phyloP scores from a whole-genome alignment of 495 filamentous ascomycete genomes.

The Trichoderma orchidacearum region DNA sequence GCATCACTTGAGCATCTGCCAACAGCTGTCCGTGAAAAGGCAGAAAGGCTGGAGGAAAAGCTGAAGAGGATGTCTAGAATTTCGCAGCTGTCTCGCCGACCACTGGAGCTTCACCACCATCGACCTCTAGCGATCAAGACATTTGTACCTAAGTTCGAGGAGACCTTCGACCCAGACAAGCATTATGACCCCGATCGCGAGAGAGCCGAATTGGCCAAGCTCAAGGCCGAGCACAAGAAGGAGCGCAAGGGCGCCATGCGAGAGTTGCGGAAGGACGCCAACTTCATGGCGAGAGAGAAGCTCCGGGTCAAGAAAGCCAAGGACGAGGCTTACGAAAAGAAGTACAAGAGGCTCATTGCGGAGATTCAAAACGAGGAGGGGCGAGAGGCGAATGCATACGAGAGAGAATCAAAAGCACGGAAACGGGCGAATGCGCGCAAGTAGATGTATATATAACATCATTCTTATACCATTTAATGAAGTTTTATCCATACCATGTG shows the following conservation, averaged over 20 bases:
- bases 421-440: conserved; percentile 31
- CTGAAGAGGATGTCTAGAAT: conserved; percentile 37
- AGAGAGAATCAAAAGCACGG: conserved; percentile 62
- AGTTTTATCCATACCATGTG: background rate
- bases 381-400: conserved; percentile 73
- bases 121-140: conserved; percentile 75
- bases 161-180: conserved; percentile 81
- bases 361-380: conserved; percentile 95
- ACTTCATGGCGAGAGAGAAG: conserved; percentile 80
- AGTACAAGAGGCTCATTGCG: conserved; percentile 80
- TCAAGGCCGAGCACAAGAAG: conserved; percentile 81
- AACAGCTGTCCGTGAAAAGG: conserved; percentile 16
- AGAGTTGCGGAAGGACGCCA: conserved; percentile 86
- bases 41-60: conserved; percentile 24
- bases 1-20: conserved; percentile 37
- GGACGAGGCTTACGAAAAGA: conserved; percentile 83
- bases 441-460: background rate
- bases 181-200: conserved; percentile 92
- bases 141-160: conserved; percentile 91
- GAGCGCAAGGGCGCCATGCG: conserved; percentile 92
- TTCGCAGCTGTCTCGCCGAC: conserved; percentile 50
- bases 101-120: conserved; percentile 82
- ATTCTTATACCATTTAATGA: background rate
- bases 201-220: conserved; percentile 63
- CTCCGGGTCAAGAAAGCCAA: conserved; percentile 82